Base-by-base conservation (phyloP, 2,329 filamentous ascomycete genomes). In the Zasmidium cellare region DNA sequence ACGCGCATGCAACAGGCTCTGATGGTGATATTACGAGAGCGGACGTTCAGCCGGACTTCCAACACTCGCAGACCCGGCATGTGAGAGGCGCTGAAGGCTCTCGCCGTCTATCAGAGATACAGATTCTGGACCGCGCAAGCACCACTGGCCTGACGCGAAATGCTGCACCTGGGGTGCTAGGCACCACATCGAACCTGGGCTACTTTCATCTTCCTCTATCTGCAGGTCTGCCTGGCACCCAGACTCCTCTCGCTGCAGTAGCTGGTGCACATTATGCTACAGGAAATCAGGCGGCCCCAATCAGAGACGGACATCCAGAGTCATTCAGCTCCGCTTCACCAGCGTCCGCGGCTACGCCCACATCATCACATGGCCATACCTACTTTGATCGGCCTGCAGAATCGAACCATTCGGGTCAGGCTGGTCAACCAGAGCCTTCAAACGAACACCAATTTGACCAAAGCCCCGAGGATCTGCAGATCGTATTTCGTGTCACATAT, bases 401-500 rank as follows among this genome's bases (percentile, higher is more conserved):
- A 20, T 64, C 60, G 19, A 67, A 71, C 48, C 67, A 65, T 9
- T 31, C 56, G 41, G 68, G 64, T 50, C 52, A 56, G 47, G 20
- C 71, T 67, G 60, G 63, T 55, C 67, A 57, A 53, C 70, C 75
- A 52, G 9, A 20, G 12, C 22, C 25, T 20, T 77, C 80, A 20
- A 79, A 77, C 25, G 78, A 82, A 48, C 79, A 80, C 55, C 84
- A 87, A 70, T 84, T 86, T 22, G 91, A 96, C 71, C 88, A 86
- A 3, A 84, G 87, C 23, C 84, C 90, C 2, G 91, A 96, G 63
- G 94, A 99, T 70, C 82, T 97, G 53, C 94, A 99, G 74, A 89
- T 96, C 50, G 89, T 97, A 5, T 93, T 96, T 69, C 88, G 92
- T 64, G 92, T 96, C 59, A 87, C 87, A 56, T 99, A 99, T 75